Base-by-base conservation (phyloP, 345 rosid species). In the Carallia pectinifolia region DNA sequence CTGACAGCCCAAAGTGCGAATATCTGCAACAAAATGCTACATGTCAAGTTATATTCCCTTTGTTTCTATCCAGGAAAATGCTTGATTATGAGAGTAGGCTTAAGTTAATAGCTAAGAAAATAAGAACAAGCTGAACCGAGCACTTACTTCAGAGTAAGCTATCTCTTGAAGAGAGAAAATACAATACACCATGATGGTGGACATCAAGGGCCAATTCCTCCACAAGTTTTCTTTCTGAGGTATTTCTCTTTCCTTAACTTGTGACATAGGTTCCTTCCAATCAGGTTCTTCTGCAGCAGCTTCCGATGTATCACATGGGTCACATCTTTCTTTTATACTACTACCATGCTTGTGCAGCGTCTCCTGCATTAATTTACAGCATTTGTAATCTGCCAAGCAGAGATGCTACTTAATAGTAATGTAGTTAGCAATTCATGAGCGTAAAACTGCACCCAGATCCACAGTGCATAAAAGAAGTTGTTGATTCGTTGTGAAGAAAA, bases 1-100 rank as follows among this genome's bases (percentile, higher is more conserved):
- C 90, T 88, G 27, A 88, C 90, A 17, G 87, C 86, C 92, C 90
- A 88, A 15, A 88, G 78, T 58, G 90, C 81, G 78, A 88, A 86
- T 64, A 83, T 79, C 90, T 81, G 70, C 66, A 59, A 34, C 34
- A 29, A 39, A 31, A 36, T 38, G 53, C 39, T 12, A 55, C 7
- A 29, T 55, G 12, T 54, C 38, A 54, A 44, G 50, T 4, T 44
- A 4, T 12, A 44, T 44, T 44, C 50, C 50, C 16, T 44, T 44
- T 44, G 50, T 16, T 12, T 44, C 17, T 44, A 44, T 4, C 4
- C 50, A 44, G 50, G 16, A 15, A 44, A 5, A 44, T 12, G 16
- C 5, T 12, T 44, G 50, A 44, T 44, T 44, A 44, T 44, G 8
- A 10, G 50, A 44, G 50, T 44, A 44, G 50, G 50, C 16, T 44